Percentiles rank a stretch among this genome's conserved stretches.
Conservation (phyloP, 2,329 filamentous ascomycete species). For the Colletotrichum orchidophilum region DNA sequence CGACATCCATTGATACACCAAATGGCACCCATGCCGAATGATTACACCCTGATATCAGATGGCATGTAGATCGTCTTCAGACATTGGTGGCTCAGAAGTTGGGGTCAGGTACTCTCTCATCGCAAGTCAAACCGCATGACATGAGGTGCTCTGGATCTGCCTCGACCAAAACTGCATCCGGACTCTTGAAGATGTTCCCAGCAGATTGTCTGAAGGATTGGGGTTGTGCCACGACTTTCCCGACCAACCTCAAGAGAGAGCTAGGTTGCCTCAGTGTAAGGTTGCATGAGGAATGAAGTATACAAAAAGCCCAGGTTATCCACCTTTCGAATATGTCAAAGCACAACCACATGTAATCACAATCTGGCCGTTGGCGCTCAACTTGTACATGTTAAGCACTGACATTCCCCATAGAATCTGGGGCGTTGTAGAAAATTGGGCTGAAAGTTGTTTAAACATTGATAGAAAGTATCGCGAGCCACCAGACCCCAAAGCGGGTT, state of each 20-base stretch:
- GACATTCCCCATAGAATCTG: background rate
- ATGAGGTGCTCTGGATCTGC: too few species aligned
- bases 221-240: too few species aligned
- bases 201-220: too few species aligned
- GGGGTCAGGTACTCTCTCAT: too few species aligned
- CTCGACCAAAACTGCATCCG: too few species aligned
- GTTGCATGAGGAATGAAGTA: too few species aligned
- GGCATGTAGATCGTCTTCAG: background rate
- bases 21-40: background rate
- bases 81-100: background rate
- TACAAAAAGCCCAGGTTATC: too few species aligned
- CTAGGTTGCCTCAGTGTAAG: too few species aligned
- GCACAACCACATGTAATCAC: too few species aligned
- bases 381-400: background rate
- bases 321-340: background rate
- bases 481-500: background rate
- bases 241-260: too few species aligned
- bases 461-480: background rate
- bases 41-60: background rate
- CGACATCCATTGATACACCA: background rate
- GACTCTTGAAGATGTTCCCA: too few species aligned
- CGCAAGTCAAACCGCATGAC: background rate
- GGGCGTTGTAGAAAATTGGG: background rate
- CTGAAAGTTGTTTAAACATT: background rate
- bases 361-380: too few species aligned